Base-by-base conservation (phyloP, 2,329 filamentous ascomycete genomes). In the Aschersonia sp. region DNA sequence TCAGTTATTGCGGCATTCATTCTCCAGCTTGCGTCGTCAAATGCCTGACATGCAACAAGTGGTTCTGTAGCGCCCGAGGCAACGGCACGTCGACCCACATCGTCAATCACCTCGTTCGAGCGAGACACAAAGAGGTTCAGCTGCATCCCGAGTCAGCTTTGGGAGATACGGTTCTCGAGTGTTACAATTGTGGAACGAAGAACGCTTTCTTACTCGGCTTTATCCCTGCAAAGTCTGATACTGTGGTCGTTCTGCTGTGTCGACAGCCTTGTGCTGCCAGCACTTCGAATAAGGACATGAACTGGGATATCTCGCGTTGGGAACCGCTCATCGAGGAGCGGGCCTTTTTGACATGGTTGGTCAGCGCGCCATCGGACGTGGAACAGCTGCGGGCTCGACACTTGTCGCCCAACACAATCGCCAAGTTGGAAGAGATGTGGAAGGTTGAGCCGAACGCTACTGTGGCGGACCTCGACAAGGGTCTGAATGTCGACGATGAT, bases 151-250 rank as follows among this genome's bases (percentile, higher is more conserved):
- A 83, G 55, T 97, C 92, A 14, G 83, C 88, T 6, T 80, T 98
- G 9, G 92, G 92, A 53, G 94, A 98, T 62, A 98, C 92, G 1
- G 87, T 94, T 39, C 77, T 98, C 52, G 92, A 98, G 70, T 98
- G 92, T 69, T 98, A 98, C 71, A 97, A 95, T 68, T 98, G 92
- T 65, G 92, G 90, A 44, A 95, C 87, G n/a, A 97, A 95, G 70
- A 98, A 98, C 63, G 90, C 95, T 45, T 98, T 98, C 57, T 74
- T 97, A 37, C 81, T 98, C 31, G 92, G 92, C 6, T 98, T 98
- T 63, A 98, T 98, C 56, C 94, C 92, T 8, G 92, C 92, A 48
- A 98, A 98, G 63, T 97, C 92, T 9, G 94, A 98, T 60, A 95
- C 92, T 0, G 92, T 98, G 31, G 94, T 98, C 6, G 92, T 98